Conservation (phyloP, 2,329 filamentous ascomycete species). For the Penicillium italicum region DNA sequence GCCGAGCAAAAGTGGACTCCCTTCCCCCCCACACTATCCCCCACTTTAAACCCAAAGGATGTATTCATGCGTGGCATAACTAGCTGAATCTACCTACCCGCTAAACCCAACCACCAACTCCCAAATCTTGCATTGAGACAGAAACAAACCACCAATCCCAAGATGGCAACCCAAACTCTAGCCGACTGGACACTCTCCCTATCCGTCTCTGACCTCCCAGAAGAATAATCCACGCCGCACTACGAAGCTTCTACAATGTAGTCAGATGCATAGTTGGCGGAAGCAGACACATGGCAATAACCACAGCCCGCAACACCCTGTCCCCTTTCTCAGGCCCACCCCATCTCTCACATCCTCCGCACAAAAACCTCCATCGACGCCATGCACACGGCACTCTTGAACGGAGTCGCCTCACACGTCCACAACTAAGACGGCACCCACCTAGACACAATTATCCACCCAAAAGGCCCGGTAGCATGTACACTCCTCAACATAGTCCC, state of each 20-base stretch:
- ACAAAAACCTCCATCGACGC: conserved; percentile 38
- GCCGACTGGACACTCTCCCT: conserved; percentile 48
- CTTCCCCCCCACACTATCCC: background rate
- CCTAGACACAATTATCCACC: conserved; percentile 55
- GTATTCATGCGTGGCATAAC: background rate
- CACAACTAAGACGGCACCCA: conserved; percentile 59
- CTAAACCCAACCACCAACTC: background rate
- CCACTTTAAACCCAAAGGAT: background rate
- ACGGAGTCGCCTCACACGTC: conserved; percentile 55
- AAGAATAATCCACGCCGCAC: conserved; percentile 44
- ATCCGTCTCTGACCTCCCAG: conserved; percentile 35
- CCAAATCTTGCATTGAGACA: background rate
- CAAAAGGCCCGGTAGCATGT: conserved; percentile 50
- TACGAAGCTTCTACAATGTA: conserved; percentile 54
- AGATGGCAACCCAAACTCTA: conserved; percentile 14
- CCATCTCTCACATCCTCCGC: conserved; percentile 39
- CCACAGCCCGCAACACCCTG: conserved; percentile 37
- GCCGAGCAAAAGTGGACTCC: conserved; percentile 3
- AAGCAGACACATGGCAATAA: conserved; percentile 46
- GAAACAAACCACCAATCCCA: background rate
- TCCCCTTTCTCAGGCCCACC: conserved; percentile 37
- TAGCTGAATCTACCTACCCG: background rate
- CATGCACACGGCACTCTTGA: conserved; percentile 51
- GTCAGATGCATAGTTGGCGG: conserved; percentile 53
- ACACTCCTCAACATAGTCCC: conserved; percentile 47